Evolutionary conservation across 2,329 filamentous ascomycete species (phyloP), one percentile per base, ranked within the genome.

Genomic region (Westerdykella ornata): DNA sequence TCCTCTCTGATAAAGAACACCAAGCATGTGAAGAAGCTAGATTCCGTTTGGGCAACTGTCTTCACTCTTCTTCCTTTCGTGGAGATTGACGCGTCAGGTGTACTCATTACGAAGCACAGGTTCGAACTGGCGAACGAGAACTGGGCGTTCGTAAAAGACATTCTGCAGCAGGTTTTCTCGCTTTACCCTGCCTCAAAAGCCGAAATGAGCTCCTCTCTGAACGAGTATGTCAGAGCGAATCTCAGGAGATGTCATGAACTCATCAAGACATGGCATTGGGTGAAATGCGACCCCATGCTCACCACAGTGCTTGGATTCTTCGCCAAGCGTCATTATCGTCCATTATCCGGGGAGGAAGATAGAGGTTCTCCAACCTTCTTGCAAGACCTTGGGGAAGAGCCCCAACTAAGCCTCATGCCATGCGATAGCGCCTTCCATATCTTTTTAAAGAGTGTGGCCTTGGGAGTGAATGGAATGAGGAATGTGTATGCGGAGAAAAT

Each of bases 221-320:
- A 80, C 48, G 69, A 67, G 13, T 81, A 81, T 47, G 61, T 78
- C 37, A 71, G 75, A 38, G 59, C 68, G 6, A 56, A 72, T 17
- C 68, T 81, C 35, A 67, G 66, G 11, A 67, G 78, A 47, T 80
- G 76, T 50, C 71, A 74, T 49, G 57, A 68, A 30, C 63, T 82
- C 16, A 70, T 80, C 36, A 69, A 68, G 26, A 51, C 51, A 19
- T 81, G 78, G 78, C 70, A 73, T 13, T 81, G 78, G 78, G 67
- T 65, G 41, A 68, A 69, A 49, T 78, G 76, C 52, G 77, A 79
- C 30, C 47, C 64, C 13, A 68, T 77, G 9, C 67, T 82, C 9
- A 71, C 72, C 36, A 66, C 60, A 1, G 58, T 78, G 0, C 80
- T 78, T 48, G 76, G 80, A 56, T 81, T 80, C 60, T 81, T 80